Conservation (phyloP, 257 asterid species). For the Penstemon davidsonii region DNA sequence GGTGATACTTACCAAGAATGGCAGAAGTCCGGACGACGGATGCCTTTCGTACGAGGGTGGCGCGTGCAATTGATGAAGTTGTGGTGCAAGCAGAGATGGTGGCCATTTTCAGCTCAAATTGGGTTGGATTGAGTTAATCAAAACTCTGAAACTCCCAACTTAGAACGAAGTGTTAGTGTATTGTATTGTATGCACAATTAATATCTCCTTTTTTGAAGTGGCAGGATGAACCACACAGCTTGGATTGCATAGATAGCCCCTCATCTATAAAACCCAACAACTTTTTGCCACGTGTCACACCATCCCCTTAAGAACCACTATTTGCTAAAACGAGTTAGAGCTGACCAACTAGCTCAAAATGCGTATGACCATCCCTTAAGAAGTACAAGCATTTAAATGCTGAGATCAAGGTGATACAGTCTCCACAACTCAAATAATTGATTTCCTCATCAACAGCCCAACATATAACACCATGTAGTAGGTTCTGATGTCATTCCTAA, state of each 20-base stretch:
- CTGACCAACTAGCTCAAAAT: no score
- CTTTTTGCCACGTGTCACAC: conserved; percentile 46
- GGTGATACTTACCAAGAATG: conserved; percentile 32
- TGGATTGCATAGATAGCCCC: conserved; percentile 44
- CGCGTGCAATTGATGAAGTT: conserved; percentile 51
- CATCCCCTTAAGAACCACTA: conserved; percentile 36
- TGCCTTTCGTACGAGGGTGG: conserved; percentile 49
- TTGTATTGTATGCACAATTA: background rate
- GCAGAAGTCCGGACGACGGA: conserved; percentile 36
- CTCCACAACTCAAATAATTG: no score
- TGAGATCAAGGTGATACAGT: no score
- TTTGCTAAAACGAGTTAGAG: no score
- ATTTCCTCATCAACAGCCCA: no score
- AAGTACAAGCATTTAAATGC: no score
- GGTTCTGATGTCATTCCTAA: no score
- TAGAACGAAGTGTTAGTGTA: background rate
- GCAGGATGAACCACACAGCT: conserved; percentile 41
- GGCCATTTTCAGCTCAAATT: conserved; percentile 47
- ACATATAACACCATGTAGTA: no score
- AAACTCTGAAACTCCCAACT: conserved; percentile 20
- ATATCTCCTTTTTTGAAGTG: conserved; percentile 23
- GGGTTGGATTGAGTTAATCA: conserved; percentile 13
- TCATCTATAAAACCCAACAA: conserved; percentile 51
- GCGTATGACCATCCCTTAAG: no score
- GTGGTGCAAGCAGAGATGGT: conserved; percentile 62